A percentile compares a stretch with the other conserved stretches of the same genome.
phyloP scores from a whole-genome alignment of 1,284 basidiomycete species.

The Anthracocystis setariae region DNA sequence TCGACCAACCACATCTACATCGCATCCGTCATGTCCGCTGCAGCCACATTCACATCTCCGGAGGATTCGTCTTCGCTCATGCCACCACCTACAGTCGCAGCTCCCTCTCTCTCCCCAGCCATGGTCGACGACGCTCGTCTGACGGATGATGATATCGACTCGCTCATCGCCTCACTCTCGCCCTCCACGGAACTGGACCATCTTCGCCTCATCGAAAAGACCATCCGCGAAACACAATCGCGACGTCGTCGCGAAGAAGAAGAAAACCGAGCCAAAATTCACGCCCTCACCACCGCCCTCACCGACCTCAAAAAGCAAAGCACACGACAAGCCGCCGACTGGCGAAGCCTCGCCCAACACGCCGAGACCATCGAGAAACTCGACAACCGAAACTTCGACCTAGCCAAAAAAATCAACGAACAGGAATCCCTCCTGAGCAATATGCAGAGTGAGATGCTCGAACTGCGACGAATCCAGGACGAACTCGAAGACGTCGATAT shows the following conservation, averaged over 20 bases:
- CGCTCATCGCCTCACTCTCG: conserved; percentile 36
- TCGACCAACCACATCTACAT: background rate
- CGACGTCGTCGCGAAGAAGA: conserved; percentile 22
- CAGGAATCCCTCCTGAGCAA: conserved; percentile 43
- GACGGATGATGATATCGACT: conserved; percentile 46
- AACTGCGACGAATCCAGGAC: conserved; percentile 40
- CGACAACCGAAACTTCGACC: conserved; percentile 58
- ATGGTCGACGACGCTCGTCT: conserved; percentile 27
- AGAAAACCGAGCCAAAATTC: conserved; percentile 40
- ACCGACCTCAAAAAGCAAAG: conserved; percentile 45
- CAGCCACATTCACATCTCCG: background rate
- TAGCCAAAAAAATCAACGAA: conserved; percentile 61
- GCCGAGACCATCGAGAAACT: conserved; percentile 46
- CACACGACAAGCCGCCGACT: conserved; percentile 54
- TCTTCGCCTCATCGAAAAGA: conserved; percentile 38
- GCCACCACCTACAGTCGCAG: conserved; percentile 8
- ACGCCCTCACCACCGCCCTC: conserved; percentile 37
- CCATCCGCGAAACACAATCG: conserved; percentile 39
- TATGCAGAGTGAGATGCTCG: conserved; percentile 50
- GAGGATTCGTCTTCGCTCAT: conserved; percentile 16
- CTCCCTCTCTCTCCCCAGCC: background rate
- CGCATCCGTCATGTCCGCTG: background rate
- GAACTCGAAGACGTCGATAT: conserved; percentile 53
- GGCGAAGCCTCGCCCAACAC: conserved; percentile 48
- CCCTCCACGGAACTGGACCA: conserved; percentile 42